Conservation (phyloP, 352 stramenopile genomes). For the Phytophthora vignae region DNA sequence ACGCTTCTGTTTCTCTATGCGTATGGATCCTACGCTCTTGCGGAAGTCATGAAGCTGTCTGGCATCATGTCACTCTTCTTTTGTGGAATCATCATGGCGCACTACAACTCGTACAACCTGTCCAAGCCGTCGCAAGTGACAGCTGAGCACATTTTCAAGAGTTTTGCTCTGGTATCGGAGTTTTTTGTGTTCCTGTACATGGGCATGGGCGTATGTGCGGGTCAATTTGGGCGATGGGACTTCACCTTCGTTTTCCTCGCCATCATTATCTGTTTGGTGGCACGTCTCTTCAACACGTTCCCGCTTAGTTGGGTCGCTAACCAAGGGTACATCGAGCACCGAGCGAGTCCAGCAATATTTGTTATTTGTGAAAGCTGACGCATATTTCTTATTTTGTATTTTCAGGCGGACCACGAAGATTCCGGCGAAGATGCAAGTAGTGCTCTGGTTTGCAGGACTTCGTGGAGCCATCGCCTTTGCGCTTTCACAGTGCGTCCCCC, state of each 20-base stretch:
- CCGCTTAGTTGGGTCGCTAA: constrained; percentile 82
- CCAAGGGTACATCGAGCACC: constrained; percentile 43
- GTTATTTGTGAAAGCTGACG: not conserved
- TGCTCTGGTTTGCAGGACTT: constrained; percentile 93
- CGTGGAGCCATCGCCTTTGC: constrained; percentile 87
- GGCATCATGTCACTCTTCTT: constrained; percentile 96
- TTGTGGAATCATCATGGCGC: constrained; percentile 85
- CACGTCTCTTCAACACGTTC: constrained; percentile 95
- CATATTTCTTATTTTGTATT: not conserved
- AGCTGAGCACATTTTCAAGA: constrained; percentile 81
- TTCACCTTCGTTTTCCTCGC: constrained; percentile 87
- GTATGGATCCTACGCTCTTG: constrained; percentile 73
- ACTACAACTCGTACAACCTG: constrained; percentile 85
- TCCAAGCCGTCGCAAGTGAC: constrained; percentile 74
- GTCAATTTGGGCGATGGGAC: constrained; percentile 82
- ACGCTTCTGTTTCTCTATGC: constrained; percentile 77
- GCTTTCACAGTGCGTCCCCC: constrained; percentile 72
- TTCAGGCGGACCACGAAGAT: constrained; percentile 69
- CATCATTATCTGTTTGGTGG: constrained; percentile 88
- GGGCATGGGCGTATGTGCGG: constrained; percentile 76
- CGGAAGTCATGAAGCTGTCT: constrained; percentile 75
- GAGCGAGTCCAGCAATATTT: not conserved
- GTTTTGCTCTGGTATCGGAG: constrained; percentile 72
- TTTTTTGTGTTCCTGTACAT: constrained; percentile 88
- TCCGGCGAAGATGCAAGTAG: constrained; percentile 91